Evolutionary conservation across 2,329 filamentous ascomycete species (phyloP).

Genomic region (Cytospora piceicola): DNA sequence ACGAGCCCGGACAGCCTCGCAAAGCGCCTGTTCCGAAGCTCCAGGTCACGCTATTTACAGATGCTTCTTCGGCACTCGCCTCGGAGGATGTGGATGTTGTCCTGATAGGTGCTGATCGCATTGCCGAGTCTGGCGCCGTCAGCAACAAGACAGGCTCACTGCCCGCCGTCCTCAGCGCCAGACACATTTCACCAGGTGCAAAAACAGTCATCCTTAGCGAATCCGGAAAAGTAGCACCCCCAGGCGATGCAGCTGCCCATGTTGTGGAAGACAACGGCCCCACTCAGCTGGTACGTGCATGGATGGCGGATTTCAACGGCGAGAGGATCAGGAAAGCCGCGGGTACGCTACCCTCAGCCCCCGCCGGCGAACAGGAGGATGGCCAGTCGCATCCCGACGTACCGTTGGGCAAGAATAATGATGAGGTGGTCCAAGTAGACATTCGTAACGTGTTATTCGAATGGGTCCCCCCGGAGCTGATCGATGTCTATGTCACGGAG

Average conservation of each 20-base stretch:
- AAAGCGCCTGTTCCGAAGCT: slow-evolving; percentile 33
- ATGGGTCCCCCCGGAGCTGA: slow-evolving; percentile 56
- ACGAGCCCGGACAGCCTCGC: slow-evolving; percentile 22
- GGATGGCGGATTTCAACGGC: slow-evolving; percentile 43
- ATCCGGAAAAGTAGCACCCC: slow-evolving; percentile 62
- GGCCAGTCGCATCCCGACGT: slow-evolving; percentile 24
- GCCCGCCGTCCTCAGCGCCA: slow-evolving; percentile 59
- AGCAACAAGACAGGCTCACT: slow-evolving; percentile 71
- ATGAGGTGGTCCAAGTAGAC: slow-evolving; percentile 34
- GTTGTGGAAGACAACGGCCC: slow-evolving; percentile 55
- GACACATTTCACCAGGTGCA: slow-evolving; percentile 48
- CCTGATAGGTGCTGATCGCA: slow-evolving; percentile 67
- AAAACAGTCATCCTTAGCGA: slow-evolving; percentile 62
- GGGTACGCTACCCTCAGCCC: slow-evolving; percentile 23
- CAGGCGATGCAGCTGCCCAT: slow-evolving; percentile 48
- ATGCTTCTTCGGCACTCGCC: slow-evolving; percentile 62
- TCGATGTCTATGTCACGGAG: slow-evolving; percentile 61
- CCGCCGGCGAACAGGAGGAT: slow-evolving; percentile 6
- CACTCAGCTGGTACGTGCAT: slow-evolving; percentile 53
- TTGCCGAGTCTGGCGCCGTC: slow-evolving; percentile 60
- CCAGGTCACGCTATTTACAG: slow-evolving; percentile 58
- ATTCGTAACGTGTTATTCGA: slow-evolving; percentile 63
- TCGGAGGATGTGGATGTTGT: slow-evolving; percentile 58
- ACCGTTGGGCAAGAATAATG: slow-evolving; percentile 23
- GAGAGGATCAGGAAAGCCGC: slow-evolving; percentile 34